phyloP scores from a whole-genome alignment of 2,329 filamentous ascomycete species.

The Boeremia lycopersici region DNA sequence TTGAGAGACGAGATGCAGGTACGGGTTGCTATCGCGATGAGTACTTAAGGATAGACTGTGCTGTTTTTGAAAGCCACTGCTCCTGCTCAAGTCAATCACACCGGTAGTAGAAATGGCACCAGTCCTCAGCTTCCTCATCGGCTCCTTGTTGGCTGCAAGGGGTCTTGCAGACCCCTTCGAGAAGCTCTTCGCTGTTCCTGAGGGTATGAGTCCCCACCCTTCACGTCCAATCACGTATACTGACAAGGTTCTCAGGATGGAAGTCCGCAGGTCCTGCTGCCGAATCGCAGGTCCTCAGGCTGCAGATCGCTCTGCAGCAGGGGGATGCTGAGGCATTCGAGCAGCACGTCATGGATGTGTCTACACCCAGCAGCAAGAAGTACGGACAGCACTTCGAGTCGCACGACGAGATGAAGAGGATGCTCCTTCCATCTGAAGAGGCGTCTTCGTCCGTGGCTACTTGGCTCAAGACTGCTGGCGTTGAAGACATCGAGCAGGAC shows the following conservation, averaged over 20 bases:
- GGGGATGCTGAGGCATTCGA: slow-evolving; percentile 46
- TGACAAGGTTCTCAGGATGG: slow-evolving; percentile 27
- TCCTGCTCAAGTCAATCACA: slow-evolving; percentile 20
- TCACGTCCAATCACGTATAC: neutral
- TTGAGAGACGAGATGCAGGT: slow-evolving; percentile 8
- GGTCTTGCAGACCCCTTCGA: slow-evolving; percentile 35
- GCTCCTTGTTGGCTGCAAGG: slow-evolving; percentile 30
- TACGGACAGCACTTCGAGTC: slow-evolving; percentile 58
- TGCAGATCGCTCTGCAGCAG: slow-evolving; percentile 42
- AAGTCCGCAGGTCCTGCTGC: slow-evolving; percentile 25
- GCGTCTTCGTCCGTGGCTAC: slow-evolving; percentile 45
- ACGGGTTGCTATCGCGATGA: neutral
- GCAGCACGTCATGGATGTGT: slow-evolving; percentile 49
- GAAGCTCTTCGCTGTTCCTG: slow-evolving; percentile 30
- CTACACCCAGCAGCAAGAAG: slow-evolving; percentile 53
- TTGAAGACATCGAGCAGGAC: slow-evolving; percentile 47
- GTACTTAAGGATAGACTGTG: slow-evolving; percentile 9
- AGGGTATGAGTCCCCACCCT: slow-evolving; percentile 19
- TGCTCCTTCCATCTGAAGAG: slow-evolving; percentile 50
- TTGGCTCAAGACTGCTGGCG: slow-evolving; percentile 54
- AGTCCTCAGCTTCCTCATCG: slow-evolving; percentile 29
- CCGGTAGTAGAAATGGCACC: slow-evolving; percentile 28
- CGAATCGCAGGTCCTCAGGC: slow-evolving; percentile 29
- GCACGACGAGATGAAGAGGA: slow-evolving; percentile 50
- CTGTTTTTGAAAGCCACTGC: slow-evolving; percentile 2